Evolutionary conservation across 2,329 filamentous ascomycete species (phyloP).

Genomic region (Aulographum hederae): DNA sequence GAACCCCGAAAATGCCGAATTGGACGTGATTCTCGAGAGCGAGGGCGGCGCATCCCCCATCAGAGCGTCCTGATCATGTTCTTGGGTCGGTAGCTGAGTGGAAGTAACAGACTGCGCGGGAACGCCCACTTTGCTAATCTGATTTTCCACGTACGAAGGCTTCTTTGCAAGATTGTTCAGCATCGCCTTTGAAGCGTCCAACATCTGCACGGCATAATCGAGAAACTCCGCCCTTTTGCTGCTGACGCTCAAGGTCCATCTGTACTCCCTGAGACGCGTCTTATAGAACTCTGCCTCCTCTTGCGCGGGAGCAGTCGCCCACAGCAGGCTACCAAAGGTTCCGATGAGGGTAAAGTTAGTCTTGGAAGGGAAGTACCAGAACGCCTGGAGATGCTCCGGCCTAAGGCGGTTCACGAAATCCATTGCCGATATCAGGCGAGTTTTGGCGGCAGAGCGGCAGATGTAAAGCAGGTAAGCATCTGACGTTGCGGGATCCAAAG

Average conservation of each 20-base stretch:
- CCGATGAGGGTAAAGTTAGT: constrained; percentile 90
- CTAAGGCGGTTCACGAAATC: constrained; percentile 90
- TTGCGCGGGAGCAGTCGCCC: constrained; percentile 69
- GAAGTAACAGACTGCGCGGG: constrained; percentile 6
- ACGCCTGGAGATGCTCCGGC: constrained; percentile 68
- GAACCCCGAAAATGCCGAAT: constrained; percentile 3
- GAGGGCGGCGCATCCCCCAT: constrained; percentile 1
- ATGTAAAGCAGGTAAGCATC: constrained; percentile 81
- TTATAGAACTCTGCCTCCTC: constrained; percentile 92
- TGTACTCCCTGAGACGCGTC: constrained; percentile 67
- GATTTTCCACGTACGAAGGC: constrained; percentile 16
- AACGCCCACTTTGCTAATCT: constrained; percentile 19
- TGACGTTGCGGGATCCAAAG: constrained; percentile 22
- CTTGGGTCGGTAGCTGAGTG: neutral
- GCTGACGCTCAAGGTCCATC: constrained; percentile 83
- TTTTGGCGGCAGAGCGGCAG: constrained; percentile 84
- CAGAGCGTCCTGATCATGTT: neutral
- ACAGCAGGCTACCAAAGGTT: constrained; percentile 78
- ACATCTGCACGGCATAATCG: constrained; percentile 23
- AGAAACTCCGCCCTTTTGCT: constrained; percentile 45
- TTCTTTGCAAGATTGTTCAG: constrained; percentile 26
- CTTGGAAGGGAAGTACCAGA: constrained; percentile 82
- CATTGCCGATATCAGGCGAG: constrained; percentile 86
- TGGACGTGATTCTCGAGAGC: neutral
- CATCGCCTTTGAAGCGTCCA: constrained; percentile 25